Conservation (phyloP, 116 monocot species). For the Papilionanthe hybrid region DNA sequence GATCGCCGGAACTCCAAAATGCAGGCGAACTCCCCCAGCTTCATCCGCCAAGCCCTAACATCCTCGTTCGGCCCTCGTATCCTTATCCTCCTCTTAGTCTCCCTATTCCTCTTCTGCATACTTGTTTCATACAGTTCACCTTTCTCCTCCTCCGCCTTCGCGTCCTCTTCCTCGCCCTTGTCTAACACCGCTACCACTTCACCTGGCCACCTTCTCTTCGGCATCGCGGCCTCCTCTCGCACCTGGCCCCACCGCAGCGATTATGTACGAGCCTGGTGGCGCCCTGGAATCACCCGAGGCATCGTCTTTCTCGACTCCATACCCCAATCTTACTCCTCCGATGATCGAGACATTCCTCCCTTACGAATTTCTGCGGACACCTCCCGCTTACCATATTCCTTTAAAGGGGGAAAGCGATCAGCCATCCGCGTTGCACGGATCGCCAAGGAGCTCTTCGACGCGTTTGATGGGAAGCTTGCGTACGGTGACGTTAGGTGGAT, state of each 20-base stretch:
- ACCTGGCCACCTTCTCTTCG: conserved; percentile 36
- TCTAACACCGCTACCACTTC: background rate
- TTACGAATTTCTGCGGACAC: conserved; percentile 25
- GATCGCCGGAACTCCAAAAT: background rate
- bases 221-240: conserved; percentile 39
- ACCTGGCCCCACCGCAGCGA: conserved; percentile 28
- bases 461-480: background rate
- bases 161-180: background rate
- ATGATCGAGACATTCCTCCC: conserved; percentile 4
- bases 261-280: conserved; percentile 53
- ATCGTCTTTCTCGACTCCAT: conserved; percentile 53
- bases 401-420: conserved; percentile 30
- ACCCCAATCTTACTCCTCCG: background rate
- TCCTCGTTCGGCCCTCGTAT: background rate
- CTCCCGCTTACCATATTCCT: conserved; percentile 52
- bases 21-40: background rate
- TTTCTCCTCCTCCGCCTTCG: background rate
- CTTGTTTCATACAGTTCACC: background rate
- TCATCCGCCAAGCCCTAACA: conserved; percentile 2
- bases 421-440: conserved; percentile 56
- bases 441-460: conserved; percentile 38
- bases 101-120: background rate
- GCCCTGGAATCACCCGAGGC: conserved; percentile 25
- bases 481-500: conserved; percentile 38
- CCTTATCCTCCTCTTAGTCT: conserved; percentile 6